Evolutionary conservation across 73 alveolate genomes (phyloP), one percentile per base, ranked within the genome.

Genomic region (Stentor roeselii): DNA sequence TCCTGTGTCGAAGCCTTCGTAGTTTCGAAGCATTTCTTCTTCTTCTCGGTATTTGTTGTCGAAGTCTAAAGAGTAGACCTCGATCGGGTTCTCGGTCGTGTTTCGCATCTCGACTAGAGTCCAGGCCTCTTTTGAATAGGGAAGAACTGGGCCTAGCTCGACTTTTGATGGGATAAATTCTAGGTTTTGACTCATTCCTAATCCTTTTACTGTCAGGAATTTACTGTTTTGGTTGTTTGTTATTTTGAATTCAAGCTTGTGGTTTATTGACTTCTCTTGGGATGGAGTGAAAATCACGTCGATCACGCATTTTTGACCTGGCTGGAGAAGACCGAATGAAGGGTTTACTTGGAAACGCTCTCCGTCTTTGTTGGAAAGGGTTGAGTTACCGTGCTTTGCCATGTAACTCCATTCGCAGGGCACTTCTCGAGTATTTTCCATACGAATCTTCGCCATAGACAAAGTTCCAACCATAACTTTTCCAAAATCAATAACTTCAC

Each of bases 61-160:
- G 87, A 98, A 97, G 76, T 98, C 99, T 27, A 95, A 77, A 34
- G 98, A 90, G 83, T 92, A 98, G 2, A 98, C 95, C 88, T 98
- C 99, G 39, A 98, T 96, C 60, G 98, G 96, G 6, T 91, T 87
- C 35, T 95, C 98, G 93, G 97, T 95, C 40, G 99, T 99, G 90
- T 98, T 98, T 86, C 90, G 93, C 83, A 98, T 90, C 83, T 96
- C 99, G 39, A 98, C 88, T 41, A 84, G 89, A 21, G 97, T 93
- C 76, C 89, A 92, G 36, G 99, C 98, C 84, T 92, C 93, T 75
- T 90, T 93, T 84, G 91, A 95, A 89, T 98, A 96, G 38, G 99
- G 99, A 61, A 98, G 92, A 39, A 98, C 98, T 3, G 99, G 99
- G 36, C 99, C 99, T 30, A 98, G 89, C 78, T 95, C 93, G 32